Evolutionary conservation across 768 basidiomycete species (phyloP).

Genomic region (Kwoniella pini): DNA sequence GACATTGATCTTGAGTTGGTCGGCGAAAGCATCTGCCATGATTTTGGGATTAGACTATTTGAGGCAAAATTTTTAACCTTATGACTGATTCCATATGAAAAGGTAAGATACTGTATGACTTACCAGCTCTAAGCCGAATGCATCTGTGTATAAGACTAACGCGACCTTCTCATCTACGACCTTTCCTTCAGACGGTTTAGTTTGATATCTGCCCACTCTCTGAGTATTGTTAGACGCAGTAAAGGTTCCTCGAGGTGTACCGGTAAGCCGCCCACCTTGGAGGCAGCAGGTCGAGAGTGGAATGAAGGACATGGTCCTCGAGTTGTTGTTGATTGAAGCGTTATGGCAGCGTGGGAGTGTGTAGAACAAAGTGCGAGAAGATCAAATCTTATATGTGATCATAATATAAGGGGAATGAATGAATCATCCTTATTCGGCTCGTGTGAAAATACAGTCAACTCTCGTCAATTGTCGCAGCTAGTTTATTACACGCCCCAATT

Average conservation of each 20-base stretch:
- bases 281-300: constrained; percentile 34
- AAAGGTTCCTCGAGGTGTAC: constrained; percentile 26
- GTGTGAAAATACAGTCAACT: not conserved
- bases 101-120: constrained; percentile 6
- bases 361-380: too few relatives aligned
- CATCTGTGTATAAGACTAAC: constrained; percentile 31
- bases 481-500: too few relatives aligned
- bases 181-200: constrained; percentile 24
- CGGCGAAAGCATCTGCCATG: constrained; percentile 39
- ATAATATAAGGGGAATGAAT: too few relatives aligned
- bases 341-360: too few relatives aligned
- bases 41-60: constrained; percentile 39
- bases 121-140: constrained; percentile 29
- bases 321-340: too few relatives aligned
- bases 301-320: constrained; percentile 30
- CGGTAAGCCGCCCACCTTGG: constrained; percentile 23
- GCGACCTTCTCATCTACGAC: constrained; percentile 24
- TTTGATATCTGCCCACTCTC: constrained; percentile 30
- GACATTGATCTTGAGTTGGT: constrained; percentile 32
- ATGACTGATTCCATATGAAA: not conserved
- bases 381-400: too few relatives aligned
- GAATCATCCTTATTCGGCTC: not conserved
- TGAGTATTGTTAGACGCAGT: constrained; percentile 4
- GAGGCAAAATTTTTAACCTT: not conserved
- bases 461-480: too few relatives aligned